These are phyloP conservation scores for Colletotrichum sp. DNA, from an alignment of 2,329 filamentous ascomycete species.

Conservation along the genomic window DNA sequence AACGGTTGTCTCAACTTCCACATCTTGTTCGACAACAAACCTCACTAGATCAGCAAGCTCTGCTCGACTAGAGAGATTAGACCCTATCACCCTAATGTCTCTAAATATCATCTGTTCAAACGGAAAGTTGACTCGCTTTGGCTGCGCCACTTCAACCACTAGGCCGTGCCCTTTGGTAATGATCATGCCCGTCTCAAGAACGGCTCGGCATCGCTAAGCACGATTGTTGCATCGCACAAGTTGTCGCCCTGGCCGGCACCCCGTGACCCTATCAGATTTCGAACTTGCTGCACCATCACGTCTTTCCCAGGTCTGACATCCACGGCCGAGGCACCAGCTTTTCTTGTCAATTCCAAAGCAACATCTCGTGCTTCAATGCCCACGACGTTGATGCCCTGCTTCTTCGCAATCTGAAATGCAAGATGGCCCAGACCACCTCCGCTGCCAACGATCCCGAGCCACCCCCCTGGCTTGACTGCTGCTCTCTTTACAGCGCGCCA, in stretches of 20 bases:
- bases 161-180: slow-evolving; percentile 64
- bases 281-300: slow-evolving; percentile 50
- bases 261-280: slow-evolving; percentile 43
- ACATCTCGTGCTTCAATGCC: slow-evolving; percentile 71
- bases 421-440: slow-evolving; percentile 74
- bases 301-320: slow-evolving; percentile 56
- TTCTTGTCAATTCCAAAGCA: slow-evolving; percentile 50
- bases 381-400: slow-evolving; percentile 78
- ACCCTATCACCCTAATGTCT: slow-evolving; percentile 55
- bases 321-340: slow-evolving; percentile 54
- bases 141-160: slow-evolving; percentile 63
- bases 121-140: slow-evolving; percentile 38
- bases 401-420: slow-evolving; percentile 79
- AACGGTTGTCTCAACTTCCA: slow-evolving; percentile 54
- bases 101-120: slow-evolving; percentile 56
- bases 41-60: slow-evolving; percentile 53
- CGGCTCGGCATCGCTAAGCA: slow-evolving; percentile 53
- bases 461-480: slow-evolving; percentile 58
- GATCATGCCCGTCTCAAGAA: slow-evolving; percentile 55
- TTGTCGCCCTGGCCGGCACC: slow-evolving; percentile 44
- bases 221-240: slow-evolving; percentile 50
- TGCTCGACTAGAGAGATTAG: slow-evolving; percentile 42
- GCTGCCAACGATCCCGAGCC: slow-evolving; percentile 75
- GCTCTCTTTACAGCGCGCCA: slow-evolving; percentile 49
- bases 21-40: slow-evolving; percentile 46